Evolutionary conservation across 2,329 filamentous ascomycete genomes (phyloP).

Genomic region (Botrytis paeoniae): DNA sequence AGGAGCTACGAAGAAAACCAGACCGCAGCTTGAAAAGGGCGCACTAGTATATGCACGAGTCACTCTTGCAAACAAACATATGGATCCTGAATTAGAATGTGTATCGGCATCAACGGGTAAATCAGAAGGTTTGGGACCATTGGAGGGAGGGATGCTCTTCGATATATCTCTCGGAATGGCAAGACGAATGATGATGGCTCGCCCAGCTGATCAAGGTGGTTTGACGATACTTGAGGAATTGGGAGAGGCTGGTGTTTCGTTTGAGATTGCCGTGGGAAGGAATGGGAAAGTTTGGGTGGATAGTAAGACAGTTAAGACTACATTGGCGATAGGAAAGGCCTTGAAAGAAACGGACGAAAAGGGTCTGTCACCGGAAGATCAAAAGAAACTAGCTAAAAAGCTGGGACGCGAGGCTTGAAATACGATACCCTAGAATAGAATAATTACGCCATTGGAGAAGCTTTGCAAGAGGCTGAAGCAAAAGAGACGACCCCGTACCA

Average conservation of each 20-base stretch:
- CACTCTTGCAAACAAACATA: constrained; percentile 71
- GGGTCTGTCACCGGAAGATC: constrained; percentile 59
- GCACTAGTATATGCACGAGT: constrained; percentile 89
- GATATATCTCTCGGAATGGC: constrained; percentile 76
- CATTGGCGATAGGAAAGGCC: constrained; percentile 75
- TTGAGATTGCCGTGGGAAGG: constrained; percentile 89
- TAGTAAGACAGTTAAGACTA: constrained; percentile 68
- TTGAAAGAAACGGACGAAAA: constrained; percentile 74
- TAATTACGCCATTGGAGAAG: constrained; percentile 1
- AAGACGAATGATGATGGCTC: constrained; percentile 69
- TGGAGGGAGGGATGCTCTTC: constrained; percentile 85
- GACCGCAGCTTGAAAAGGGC: constrained; percentile 71
- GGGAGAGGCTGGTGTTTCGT: constrained; percentile 71
- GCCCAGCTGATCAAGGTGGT: constrained; percentile 58
- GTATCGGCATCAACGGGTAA: constrained; percentile 84
- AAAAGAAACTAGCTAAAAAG: constrained; percentile 67
- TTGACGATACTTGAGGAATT: constrained; percentile 77
- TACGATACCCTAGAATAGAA: constrained; percentile 15
- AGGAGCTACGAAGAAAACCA: constrained; percentile 84
- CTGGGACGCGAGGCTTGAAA: constrained; percentile 40
- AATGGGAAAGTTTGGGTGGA: constrained; percentile 94
- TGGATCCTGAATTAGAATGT: constrained; percentile 88
- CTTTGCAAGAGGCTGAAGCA: background rate
- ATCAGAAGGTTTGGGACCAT: constrained; percentile 78
- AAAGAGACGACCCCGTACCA: background rate